Percentiles rank a stretch among this genome's conserved stretches.
Conservation (phyloP, 768 basidiomycete species). For the Hygrophoropsis aurantiaca region DNA sequence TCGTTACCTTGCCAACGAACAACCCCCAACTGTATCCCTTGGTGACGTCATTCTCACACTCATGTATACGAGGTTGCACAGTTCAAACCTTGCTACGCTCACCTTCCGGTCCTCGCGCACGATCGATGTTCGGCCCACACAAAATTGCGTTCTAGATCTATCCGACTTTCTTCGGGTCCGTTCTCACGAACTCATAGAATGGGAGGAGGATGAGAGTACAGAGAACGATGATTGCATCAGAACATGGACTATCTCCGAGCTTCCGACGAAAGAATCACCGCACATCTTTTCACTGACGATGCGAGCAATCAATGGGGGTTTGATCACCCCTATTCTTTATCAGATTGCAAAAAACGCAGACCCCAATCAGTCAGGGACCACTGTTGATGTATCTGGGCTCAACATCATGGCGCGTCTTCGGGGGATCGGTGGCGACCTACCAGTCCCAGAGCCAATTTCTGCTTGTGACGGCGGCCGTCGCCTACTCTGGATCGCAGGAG, state of each 20-base stretch:
- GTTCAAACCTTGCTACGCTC: conserved; percentile 50
- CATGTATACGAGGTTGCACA: conserved; percentile 16
- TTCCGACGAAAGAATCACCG: conserved; percentile 12
- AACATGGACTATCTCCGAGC: conserved; percentile 59
- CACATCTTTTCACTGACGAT: conserved; percentile 48
- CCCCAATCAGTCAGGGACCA: background rate
- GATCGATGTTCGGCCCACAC: conserved; percentile 36
- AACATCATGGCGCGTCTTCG: conserved; percentile 44
- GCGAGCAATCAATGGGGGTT: conserved; percentile 51
- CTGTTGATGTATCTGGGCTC: conserved; percentile 26
- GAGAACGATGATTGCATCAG: conserved; percentile 64
- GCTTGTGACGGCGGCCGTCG: conserved; percentile 25
- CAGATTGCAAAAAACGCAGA: conserved; percentile 30
- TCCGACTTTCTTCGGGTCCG: conserved; percentile 46
- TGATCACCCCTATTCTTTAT: conserved; percentile 58
- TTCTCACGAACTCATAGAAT: conserved; percentile 52
- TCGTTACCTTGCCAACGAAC: conserved; percentile 50
- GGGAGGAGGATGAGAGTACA: conserved; percentile 35
- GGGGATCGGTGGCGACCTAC: conserved; percentile 54
- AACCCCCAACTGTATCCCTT: conserved; percentile 23
- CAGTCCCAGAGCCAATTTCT: conserved; percentile 16
- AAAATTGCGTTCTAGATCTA: conserved; percentile 57
- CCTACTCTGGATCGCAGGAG: conserved; percentile 61
- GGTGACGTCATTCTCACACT: conserved; percentile 28
- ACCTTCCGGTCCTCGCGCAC: conserved; percentile 41